These are phyloP conservation scores for Kazachstania bromeliacearum DNA, from an alignment of 805 yeast genomes.

Conservation along the genomic window DNA sequence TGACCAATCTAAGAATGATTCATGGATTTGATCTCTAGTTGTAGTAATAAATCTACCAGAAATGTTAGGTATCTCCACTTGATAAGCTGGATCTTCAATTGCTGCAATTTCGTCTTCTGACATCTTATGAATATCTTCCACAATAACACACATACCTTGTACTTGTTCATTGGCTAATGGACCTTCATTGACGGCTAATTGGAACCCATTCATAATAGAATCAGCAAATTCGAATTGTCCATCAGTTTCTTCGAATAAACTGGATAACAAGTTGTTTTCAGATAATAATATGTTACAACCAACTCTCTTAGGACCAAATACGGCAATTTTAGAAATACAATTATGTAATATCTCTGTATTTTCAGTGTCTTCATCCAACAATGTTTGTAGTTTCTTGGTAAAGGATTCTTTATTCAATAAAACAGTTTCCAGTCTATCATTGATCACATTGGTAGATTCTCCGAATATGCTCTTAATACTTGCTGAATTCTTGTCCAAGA, in stretches of 20 bases:
- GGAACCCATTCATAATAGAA: slow-evolving; percentile 73
- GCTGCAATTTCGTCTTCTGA: slow-evolving; percentile 23
- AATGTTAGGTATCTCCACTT: slow-evolving; percentile 34
- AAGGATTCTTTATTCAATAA: slow-evolving; percentile 20
- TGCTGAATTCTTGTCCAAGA: slow-evolving; percentile 39
- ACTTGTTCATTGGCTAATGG: slow-evolving; percentile 83
- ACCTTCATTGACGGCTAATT: slow-evolving; percentile 71
- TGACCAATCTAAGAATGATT: slow-evolving; percentile 66
- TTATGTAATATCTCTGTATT: slow-evolving; percentile 22
- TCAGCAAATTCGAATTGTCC: slow-evolving; percentile 40
- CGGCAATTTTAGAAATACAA: slow-evolving; percentile 36
- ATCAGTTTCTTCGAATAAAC: slow-evolving; percentile 22
- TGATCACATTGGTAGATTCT: slow-evolving; percentile 7
- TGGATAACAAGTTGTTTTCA: slow-evolving; percentile 28
- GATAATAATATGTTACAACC: slow-evolving; percentile 67
- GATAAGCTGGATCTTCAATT: slow-evolving; percentile 18
- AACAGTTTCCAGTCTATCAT: slow-evolving; percentile 1
- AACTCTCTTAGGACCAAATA: slow-evolving; percentile 68
- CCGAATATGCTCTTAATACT: slow-evolving; percentile 31
- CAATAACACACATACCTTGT: slow-evolving; percentile 62
- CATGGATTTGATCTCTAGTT: slow-evolving; percentile 64
- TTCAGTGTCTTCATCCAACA: slow-evolving; percentile 21
- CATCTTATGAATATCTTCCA: slow-evolving; percentile 33
- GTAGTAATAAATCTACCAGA: slow-evolving; percentile 68
- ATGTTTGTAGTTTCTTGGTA: slow-evolving; percentile 26